Percentiles rank a stretch among this genome's conserved stretches.
phyloP scores from a whole-genome alignment of 225 moss, liverwort and hornwort species.

The Pleurozium schreberi region DNA sequence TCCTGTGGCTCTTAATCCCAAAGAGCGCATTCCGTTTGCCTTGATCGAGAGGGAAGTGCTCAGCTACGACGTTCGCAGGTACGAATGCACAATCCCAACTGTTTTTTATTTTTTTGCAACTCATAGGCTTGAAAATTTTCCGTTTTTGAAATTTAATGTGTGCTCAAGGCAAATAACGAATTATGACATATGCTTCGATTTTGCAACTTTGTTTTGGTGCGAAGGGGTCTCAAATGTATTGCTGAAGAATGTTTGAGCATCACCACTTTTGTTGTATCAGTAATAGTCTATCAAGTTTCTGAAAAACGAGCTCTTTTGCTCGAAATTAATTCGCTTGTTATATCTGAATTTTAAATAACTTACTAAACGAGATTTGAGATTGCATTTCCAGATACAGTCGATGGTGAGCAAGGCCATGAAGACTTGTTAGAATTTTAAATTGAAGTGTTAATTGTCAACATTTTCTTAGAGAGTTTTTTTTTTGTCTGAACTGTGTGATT shows the following conservation, averaged over 20 bases:
- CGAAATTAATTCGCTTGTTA: neutral
- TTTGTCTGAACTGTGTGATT: neutral
- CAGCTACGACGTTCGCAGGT: slow-evolving; percentile 60
- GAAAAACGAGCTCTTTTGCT: neutral
- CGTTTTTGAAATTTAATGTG: neutral
- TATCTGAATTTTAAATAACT: neutral
- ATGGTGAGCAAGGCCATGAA: neutral
- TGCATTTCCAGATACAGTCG: neutral
- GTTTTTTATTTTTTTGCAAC: too few species aligned
- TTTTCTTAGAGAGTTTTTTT: neutral
- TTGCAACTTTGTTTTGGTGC: neutral
- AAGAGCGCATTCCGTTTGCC: slow-evolving; percentile 41
- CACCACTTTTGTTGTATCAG: too few species aligned
- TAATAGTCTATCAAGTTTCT: neutral
- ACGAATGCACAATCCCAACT: neutral
- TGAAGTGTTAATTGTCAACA: neutral
- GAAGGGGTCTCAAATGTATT: neutral
- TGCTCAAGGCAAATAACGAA: neutral
- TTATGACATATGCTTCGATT: neutral
- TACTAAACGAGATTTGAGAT: neutral
- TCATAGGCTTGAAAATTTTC: neutral
- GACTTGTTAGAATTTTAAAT: neutral
- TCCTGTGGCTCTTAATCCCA: slow-evolving; percentile 63
- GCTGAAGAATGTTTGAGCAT: neutral
- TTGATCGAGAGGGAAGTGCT: slow-evolving; percentile 54